phyloP scores from a whole-genome alignment of 768 basidiomycete species.

The Galerina marginata region DNA sequence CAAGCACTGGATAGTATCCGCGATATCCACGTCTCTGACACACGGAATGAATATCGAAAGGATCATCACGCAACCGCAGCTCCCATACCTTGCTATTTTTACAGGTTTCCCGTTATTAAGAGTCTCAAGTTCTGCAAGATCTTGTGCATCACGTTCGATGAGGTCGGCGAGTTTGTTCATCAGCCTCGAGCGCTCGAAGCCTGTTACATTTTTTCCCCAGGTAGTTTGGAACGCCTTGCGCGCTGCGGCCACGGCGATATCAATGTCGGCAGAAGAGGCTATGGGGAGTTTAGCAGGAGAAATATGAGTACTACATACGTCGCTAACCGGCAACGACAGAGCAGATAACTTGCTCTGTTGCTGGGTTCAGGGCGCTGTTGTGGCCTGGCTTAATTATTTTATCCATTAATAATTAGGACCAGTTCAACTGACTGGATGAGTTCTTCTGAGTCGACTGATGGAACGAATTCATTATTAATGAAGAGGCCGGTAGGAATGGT shows the following conservation, averaged over 20 bases:
- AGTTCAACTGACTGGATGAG: slow-evolving; percentile 58
- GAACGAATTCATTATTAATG: slow-evolving; percentile 89
- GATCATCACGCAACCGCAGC: not conserved
- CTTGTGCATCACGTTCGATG: slow-evolving; percentile 83
- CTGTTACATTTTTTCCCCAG: slow-evolving; percentile 91
- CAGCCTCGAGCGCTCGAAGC: slow-evolving; percentile 79
- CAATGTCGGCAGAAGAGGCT: slow-evolving; percentile 80
- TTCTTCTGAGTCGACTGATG: slow-evolving; percentile 70
- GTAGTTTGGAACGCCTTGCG: slow-evolving; percentile 81
- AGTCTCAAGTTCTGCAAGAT: slow-evolving; percentile 82
- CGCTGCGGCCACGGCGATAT: slow-evolving; percentile 83
- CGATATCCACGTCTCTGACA: slow-evolving; percentile 78
- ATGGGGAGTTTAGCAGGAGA: too few relatives aligned
- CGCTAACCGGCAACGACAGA: slow-evolving; percentile 65
- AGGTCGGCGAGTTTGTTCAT: slow-evolving; percentile 91
- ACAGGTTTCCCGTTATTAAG: slow-evolving; percentile 93
- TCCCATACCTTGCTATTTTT: slow-evolving; percentile 45
- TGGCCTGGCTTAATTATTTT: slow-evolving; percentile 19
- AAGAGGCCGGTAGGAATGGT: slow-evolving; percentile 83
- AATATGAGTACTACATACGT: not conserved
- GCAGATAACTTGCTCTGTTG: slow-evolving; percentile 77
- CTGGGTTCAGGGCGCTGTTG: slow-evolving; percentile 70
- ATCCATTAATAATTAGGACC: slow-evolving; percentile 15
- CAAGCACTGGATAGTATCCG: slow-evolving; percentile 76
- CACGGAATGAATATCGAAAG: slow-evolving; percentile 1